Conservation (phyloP, 2,329 filamentous ascomycete species). For the Pseudonectria buxi region DNA sequence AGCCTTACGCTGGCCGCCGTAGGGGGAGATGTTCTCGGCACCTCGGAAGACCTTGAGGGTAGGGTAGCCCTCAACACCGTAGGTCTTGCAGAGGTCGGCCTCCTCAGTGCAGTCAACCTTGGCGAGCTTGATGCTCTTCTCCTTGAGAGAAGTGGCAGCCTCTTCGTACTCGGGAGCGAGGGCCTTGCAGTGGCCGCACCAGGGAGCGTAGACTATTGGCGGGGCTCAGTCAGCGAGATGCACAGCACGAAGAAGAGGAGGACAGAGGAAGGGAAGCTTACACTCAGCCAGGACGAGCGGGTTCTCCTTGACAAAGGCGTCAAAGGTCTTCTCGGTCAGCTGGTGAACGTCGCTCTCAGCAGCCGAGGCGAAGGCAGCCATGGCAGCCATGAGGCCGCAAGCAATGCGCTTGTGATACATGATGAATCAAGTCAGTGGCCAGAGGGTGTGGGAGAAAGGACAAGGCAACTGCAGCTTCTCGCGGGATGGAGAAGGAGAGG, state of each 20-base stretch:
- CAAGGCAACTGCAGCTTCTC: conserved; percentile 12
- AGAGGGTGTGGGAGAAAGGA: conserved; percentile 20
- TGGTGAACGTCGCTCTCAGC: conserved; percentile 68
- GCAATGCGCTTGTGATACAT: conserved; percentile 47
- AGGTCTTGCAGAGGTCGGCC: conserved; percentile 80
- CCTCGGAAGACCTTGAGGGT: conserved; percentile 99
- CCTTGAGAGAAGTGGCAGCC: conserved; percentile 75
- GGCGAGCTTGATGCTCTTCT: conserved; percentile 77
- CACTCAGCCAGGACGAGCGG: conserved; percentile 91
- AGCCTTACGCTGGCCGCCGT: conserved; percentile 85
- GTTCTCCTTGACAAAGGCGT: conserved; percentile 77
- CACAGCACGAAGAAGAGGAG: neutral
- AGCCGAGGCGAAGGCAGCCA: conserved; percentile 52
- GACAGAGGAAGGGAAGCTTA: conserved; percentile 42
- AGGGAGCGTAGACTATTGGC: conserved; percentile 76
- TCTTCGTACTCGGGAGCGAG: conserved; percentile 89
- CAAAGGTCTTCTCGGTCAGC: conserved; percentile 81
- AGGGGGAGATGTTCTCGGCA: conserved; percentile 70
- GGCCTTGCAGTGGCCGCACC: conserved; percentile 98
- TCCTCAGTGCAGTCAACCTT: conserved; percentile 97
- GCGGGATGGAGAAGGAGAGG: conserved; percentile 11
- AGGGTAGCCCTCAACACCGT: conserved; percentile 94
- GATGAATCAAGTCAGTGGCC: conserved; percentile 20
- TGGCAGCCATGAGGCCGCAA: conserved; percentile 48
- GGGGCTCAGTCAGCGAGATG: conserved; percentile 28